phyloP scores from a whole-genome alignment of 202 grass and related monocot species.

The Setaria italica region DNA sequence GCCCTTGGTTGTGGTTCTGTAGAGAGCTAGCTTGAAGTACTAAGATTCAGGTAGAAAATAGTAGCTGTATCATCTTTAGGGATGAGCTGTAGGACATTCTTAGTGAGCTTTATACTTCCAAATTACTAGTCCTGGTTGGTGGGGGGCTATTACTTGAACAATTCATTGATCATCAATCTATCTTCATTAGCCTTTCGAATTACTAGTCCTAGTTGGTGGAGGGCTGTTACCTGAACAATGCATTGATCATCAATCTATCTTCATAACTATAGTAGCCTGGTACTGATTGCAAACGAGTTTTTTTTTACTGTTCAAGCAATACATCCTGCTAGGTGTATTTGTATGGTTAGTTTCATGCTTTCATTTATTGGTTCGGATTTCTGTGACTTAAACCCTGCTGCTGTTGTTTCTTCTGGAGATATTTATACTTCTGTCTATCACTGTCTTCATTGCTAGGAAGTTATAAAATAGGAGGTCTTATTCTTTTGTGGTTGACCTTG shows the following conservation, averaged over 20 bases:
- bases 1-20: slow-evolving; percentile 1
- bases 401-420: not conserved
- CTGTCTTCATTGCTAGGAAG: not conserved
- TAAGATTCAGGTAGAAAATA: slow-evolving; percentile 27
- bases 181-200: not conserved
- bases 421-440: not conserved
- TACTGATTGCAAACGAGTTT: not conserved
- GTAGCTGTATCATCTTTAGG: not conserved
- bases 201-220: not conserved
- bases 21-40: slow-evolving; percentile 6
- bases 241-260: not conserved
- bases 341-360: slow-evolving; percentile 25
- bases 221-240: not conserved
- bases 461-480: not conserved
- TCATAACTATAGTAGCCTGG: not conserved
- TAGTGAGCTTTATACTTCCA: not conserved
- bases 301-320: not conserved
- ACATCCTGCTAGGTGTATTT: not conserved
- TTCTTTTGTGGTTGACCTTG: slow-evolving; percentile 13
- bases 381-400: not conserved
- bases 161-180: slow-evolving; percentile 6
- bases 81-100: not conserved
- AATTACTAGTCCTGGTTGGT: not conserved
- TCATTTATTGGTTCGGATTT: not conserved
- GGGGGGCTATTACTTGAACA: slow-evolving; percentile 11